Evolutionary conservation across 176 grass and related monocot genomes (phyloP), one percentile per base, ranked within the genome.

Genomic region (Calamus simplicifolius): DNA sequence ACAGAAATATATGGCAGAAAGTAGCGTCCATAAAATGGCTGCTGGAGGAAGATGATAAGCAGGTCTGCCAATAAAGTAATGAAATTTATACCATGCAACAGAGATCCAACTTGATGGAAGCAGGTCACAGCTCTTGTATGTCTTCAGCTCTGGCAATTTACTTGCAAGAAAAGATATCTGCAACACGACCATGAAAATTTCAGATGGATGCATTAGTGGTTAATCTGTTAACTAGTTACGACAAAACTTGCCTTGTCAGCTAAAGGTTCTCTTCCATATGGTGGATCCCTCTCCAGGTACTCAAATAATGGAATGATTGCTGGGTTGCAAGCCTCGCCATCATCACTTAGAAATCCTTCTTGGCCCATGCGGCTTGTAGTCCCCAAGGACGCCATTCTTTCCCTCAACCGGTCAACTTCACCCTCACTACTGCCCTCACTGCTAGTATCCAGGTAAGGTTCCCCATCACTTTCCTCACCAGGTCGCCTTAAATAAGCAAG

Each of bases 91-190:
- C 94, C 94, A 99, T 75, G 94, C 94, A 68, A 89, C 94, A 93
- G 85, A 92, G 74, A 99, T 85, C 94, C 94, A 99, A 80, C 94
- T 99, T 25, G 69, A 84, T 55, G 76, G 73, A 27, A 81, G 74
- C 51, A 99, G 69, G 72, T 99, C 88, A 66, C 85, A 93, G 68
- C 94, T 99, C 75, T 61, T 88, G 29, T 93, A 89, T 65, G 84
- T 83, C 79, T 89, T 93, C 5, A 99, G 71, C 66, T 73, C 66
- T 58, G 94, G 82, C 85, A 89, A 93, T 82, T 64, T 63, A 77
- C 70, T 80, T 6, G 79, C 84, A 81, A 99, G 85, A 78, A 75
- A 56, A 69, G 85, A 83, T 72, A 93, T 70, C 94, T 99, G 85
- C 54, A 80, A 48, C 6, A 58, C 25, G 62, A 64, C 10, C 7